These are phyloP conservation scores for Rhizoclosmatium hyalinum DNA, from an alignment of 371 early-diverging fungal species.

Conservation along the genomic window DNA sequence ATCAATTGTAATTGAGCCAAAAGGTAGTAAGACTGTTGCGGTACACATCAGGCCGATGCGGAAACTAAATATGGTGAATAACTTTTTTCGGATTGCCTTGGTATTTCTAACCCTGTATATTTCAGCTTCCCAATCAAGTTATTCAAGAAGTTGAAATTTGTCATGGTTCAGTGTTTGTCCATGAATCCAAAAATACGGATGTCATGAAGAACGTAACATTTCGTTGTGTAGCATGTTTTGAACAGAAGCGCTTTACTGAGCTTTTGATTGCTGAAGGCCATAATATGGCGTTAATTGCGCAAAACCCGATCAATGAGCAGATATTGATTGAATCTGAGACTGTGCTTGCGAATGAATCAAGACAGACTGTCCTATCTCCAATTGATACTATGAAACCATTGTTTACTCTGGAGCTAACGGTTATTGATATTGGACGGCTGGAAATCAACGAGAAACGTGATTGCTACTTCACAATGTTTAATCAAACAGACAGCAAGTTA, in stretches of 20 bases:
- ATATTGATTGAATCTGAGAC: slow-evolving; percentile 1
- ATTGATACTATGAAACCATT: slow-evolving; percentile 12
- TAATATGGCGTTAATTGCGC: background rate
- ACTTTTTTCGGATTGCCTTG: background rate
- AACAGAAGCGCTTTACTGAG: slow-evolving; percentile 7
- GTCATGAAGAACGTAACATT: slow-evolving; percentile 74
- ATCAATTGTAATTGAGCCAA: slow-evolving; percentile 75
- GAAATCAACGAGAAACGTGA: slow-evolving; percentile 49
- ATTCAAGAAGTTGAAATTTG: slow-evolving; percentile 37
- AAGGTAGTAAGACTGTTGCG: slow-evolving; percentile 73
- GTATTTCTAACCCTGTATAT: background rate
- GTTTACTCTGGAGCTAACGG: slow-evolving; percentile 43
- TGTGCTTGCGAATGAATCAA: background rate
- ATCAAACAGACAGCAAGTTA: slow-evolving; percentile 31
- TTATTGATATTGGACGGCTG: slow-evolving; percentile 50
- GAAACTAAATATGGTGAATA: background rate
- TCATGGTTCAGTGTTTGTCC: slow-evolving; percentile 65
- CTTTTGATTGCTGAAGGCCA: slow-evolving; percentile 17
- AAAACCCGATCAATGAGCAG: slow-evolving; percentile 13
- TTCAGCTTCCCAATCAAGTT: background rate
- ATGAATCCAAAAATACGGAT: slow-evolving; percentile 93
- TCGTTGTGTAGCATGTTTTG: slow-evolving; percentile 18
- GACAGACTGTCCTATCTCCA: background rate
- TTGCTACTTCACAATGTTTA: slow-evolving; percentile 55
- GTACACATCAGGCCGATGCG: slow-evolving; percentile 42